Conservation (phyloP, 805 yeast species). For the Saturnispora halmiae region DNA sequence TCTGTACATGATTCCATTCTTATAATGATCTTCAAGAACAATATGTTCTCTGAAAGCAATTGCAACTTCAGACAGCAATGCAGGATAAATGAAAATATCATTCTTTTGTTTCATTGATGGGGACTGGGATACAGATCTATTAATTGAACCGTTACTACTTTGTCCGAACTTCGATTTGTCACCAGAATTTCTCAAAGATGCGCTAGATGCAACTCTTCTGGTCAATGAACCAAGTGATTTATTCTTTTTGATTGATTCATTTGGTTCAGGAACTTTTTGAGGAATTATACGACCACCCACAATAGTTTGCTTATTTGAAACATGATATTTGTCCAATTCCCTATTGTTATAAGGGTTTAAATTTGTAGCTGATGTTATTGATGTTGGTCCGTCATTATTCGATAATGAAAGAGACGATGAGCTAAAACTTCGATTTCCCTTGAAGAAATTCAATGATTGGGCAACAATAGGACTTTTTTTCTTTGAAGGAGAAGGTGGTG, state of each 20-base stretch:
- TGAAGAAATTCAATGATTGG: constrained; percentile 31
- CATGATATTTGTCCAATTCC: constrained; percentile 29
- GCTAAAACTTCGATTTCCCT: constrained; percentile 23
- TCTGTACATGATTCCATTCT: constrained; percentile 85
- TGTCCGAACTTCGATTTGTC: constrained; percentile 23
- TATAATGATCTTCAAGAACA: constrained; percentile 66
- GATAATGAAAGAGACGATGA: constrained; percentile 19
- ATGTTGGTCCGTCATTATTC: constrained; percentile 10
- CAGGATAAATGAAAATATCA: constrained; percentile 60
- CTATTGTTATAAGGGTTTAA: constrained; percentile 5
- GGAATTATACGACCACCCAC: constrained; percentile 38
- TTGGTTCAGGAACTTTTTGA: constrained; percentile 28
- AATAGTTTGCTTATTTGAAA: constrained; percentile 27
- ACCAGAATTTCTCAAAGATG: constrained; percentile 25
- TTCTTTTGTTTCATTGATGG: constrained; percentile 24
- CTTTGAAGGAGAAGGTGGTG: constrained; percentile 6
- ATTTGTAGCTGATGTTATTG: not conserved
- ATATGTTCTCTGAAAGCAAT: constrained; percentile 61
- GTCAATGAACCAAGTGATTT: constrained; percentile 38
- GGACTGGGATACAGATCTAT: constrained; percentile 38
- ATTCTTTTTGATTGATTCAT: constrained; percentile 29
- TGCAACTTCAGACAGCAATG: constrained; percentile 79
- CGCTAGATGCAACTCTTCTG: constrained; percentile 30
- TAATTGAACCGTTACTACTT: constrained; percentile 26
- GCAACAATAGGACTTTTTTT: constrained; percentile 30